A percentile compares a stretch with the other conserved stretches of the same genome.
phyloP scores from a whole-genome alignment of 768 basidiomycete species.

The Pleurotus salmoneostramineus region DNA sequence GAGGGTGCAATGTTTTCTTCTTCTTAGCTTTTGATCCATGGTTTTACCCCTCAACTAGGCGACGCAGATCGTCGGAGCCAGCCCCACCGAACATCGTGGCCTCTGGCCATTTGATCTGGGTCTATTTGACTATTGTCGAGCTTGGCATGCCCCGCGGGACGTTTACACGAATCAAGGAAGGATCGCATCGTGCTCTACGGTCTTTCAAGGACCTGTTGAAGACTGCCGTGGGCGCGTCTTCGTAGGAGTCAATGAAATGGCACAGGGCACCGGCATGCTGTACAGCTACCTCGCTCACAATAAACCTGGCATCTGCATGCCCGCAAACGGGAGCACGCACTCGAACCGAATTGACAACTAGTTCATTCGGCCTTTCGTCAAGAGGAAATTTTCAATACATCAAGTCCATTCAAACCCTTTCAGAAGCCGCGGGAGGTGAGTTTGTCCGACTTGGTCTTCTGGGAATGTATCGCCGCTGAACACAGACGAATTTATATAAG shows the following conservation, averaged over 20 bases:
- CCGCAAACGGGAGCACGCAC: too few relatives aligned
- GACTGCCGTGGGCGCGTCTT: background rate
- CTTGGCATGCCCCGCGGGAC: background rate
- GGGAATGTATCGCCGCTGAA: background rate
- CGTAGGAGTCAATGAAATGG: background rate
- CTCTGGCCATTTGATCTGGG: background rate
- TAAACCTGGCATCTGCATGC: too few relatives aligned
- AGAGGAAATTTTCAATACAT: too few relatives aligned
- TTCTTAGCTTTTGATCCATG: background rate
- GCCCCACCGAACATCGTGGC: background rate
- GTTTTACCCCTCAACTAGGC: background rate
- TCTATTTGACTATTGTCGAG: background rate
- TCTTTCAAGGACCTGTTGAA: background rate
- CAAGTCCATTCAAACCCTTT: too few relatives aligned
- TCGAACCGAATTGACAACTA: too few relatives aligned
- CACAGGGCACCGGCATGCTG: background rate
- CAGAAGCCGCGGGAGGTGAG: too few relatives aligned
- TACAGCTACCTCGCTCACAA: too few relatives aligned
- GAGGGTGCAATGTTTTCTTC: background rate
- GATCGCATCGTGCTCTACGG: background rate
- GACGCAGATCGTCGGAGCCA: background rate
- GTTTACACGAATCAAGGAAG: background rate
- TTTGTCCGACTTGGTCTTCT: too few relatives aligned
- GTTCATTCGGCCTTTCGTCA: too few relatives aligned
- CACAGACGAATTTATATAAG: background rate